Conservation (phyloP, 345 rosid species). For the Murraya paniculata region DNA sequence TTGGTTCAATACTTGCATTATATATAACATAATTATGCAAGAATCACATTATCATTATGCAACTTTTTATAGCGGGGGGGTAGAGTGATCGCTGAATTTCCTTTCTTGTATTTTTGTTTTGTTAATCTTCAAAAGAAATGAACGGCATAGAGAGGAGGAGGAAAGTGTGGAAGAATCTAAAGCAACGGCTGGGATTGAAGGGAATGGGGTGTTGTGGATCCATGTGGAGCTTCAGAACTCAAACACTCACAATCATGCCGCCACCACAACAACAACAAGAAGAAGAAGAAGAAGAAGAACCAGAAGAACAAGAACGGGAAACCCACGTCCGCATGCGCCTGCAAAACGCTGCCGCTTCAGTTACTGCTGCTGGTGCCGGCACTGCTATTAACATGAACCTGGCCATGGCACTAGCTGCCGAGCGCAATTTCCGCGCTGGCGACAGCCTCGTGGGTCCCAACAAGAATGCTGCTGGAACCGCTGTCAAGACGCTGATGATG, state of each 20-base stretch:
- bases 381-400: constrained; percentile 47
- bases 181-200: constrained; percentile 63
- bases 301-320: neutral
- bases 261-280: neutral
- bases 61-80: too few relatives aligned
- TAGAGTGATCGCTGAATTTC: too few relatives aligned
- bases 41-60: neutral
- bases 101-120: too few relatives aligned
- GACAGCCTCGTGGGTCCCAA: constrained; percentile 15
- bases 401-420: constrained; percentile 76
- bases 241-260: constrained; percentile 25
- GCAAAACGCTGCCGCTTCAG: neutral
- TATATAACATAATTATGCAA: neutral
- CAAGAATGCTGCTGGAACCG: neutral
- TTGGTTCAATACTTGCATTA: neutral
- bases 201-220: constrained; percentile 65
- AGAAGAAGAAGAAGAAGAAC: constrained; percentile 15
- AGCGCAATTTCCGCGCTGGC: constrained; percentile 49
- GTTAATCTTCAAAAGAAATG: constrained; percentile 11
- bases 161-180: constrained; percentile 55
- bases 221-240: constrained; percentile 35
- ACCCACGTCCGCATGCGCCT: neutral
- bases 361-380: neutral
- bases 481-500: constrained; percentile 64
- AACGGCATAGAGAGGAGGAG: constrained; percentile 35